A percentile compares a stretch with the other conserved stretches of the same genome.
Conservation (phyloP, 2,329 filamentous ascomycete species). For the Trichoderma atrobrunneum region DNA sequence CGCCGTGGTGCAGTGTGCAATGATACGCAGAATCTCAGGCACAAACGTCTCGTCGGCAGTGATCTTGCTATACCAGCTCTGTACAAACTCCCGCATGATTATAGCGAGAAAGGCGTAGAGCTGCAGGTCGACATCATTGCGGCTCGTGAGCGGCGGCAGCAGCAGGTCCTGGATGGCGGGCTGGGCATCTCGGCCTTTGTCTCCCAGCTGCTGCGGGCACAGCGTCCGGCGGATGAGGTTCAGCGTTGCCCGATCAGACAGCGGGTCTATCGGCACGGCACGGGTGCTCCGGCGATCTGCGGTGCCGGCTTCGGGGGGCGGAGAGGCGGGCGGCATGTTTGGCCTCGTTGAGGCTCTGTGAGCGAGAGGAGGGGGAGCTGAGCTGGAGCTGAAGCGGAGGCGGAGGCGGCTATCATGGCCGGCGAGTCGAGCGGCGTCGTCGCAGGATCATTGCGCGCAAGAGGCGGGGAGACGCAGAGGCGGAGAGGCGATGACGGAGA, state of each 20-base stretch:
- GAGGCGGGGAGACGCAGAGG: background rate
- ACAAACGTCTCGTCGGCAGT: slow-evolving; percentile 87
- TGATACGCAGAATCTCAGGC: slow-evolving; percentile 81
- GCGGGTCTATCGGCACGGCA: slow-evolving; percentile 45
- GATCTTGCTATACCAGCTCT: slow-evolving; percentile 90
- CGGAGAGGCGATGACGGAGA: background rate
- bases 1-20: slow-evolving; percentile 86
- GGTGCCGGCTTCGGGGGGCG: slow-evolving; percentile 22
- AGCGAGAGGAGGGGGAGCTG: slow-evolving; percentile 13
- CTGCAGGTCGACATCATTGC: slow-evolving; percentile 89
- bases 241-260: slow-evolving; percentile 75
- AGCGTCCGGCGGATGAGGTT: slow-evolving; percentile 80
- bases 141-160: slow-evolving; percentile 87
- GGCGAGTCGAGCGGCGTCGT: slow-evolving; percentile 20
- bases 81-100: slow-evolving; percentile 84
- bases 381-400: background rate
- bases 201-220: slow-evolving; percentile 65
- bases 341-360: slow-evolving; percentile 19
- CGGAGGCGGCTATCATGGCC: slow-evolving; percentile 32
- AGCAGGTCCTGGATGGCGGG: slow-evolving; percentile 75
- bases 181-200: slow-evolving; percentile 50
- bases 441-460: slow-evolving; percentile 28
- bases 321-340: slow-evolving; percentile 21
- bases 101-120: slow-evolving; percentile 91
- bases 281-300: slow-evolving; percentile 34